A percentile compares a stretch with the other conserved stretches of the same genome.
phyloP scores from a whole-genome alignment of 2,329 filamentous ascomycete species.

The Simplicillium aogashimaense region DNA sequence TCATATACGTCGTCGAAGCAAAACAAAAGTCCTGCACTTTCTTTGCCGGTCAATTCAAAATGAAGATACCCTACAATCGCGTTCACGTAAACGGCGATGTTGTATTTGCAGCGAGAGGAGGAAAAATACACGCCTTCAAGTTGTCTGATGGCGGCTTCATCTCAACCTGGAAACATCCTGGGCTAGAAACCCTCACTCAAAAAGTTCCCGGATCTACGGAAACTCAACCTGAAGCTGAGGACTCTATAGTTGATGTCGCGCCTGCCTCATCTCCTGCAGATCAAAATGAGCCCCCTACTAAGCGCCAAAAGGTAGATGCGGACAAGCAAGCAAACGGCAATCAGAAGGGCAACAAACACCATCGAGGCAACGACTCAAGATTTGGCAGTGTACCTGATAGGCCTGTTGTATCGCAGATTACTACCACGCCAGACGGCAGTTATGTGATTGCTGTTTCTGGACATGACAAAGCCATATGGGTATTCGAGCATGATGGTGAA shows the following conservation, averaged over 20 bases:
- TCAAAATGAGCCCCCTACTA: slow-evolving; percentile 21
- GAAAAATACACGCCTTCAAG: slow-evolving; percentile 59
- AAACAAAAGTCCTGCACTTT: neutral
- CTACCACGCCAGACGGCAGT: slow-evolving; percentile 50
- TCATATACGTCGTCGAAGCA: neutral
- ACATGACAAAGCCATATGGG: slow-evolving; percentile 86
- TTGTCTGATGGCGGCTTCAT: slow-evolving; percentile 46
- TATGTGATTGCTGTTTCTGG: slow-evolving; percentile 71
- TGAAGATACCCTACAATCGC: slow-evolving; percentile 55
- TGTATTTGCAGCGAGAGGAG: slow-evolving; percentile 65
- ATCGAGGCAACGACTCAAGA: slow-evolving; percentile 17
- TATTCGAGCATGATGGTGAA: slow-evolving; percentile 58
- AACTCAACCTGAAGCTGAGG: neutral
- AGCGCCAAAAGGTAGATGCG: slow-evolving; percentile 21
- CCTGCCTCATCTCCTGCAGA: slow-evolving; percentile 8
- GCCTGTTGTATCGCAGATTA: slow-evolving; percentile 61
- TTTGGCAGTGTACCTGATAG: slow-evolving; percentile 31
- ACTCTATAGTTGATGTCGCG: slow-evolving; percentile 6
- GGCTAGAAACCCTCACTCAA: slow-evolving; percentile 22
- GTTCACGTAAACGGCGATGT: slow-evolving; percentile 44
- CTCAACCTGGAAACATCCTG: slow-evolving; percentile 50
- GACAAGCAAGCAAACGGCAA: slow-evolving; percentile 12
- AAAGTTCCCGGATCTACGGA: slow-evolving; percentile 6
- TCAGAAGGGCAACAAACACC: slow-evolving; percentile 15
- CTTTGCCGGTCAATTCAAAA: slow-evolving; percentile 11